Evolutionary conservation across 1,139 yeast genomes (phyloP), one percentile per base, ranked within the genome.

Genomic region (Taphrina betulina): DNA sequence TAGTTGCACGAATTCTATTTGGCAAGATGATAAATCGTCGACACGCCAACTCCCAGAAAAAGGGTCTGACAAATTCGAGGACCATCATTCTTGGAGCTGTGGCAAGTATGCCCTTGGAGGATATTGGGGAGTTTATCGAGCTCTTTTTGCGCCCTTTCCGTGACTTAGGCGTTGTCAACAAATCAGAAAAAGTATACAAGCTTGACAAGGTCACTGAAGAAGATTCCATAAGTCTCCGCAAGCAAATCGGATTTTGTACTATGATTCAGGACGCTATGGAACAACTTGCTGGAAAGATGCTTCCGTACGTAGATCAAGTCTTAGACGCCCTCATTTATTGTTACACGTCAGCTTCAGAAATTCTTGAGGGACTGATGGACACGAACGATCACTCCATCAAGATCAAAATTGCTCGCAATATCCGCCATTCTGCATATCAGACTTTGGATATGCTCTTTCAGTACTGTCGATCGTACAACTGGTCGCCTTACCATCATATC

Each of bases 1-100:
- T 86, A 44, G 78, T 89, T 3, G 70, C 90, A 46, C 74, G 96
- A 61, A 83, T 94, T 24, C 71, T 94, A 33, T 92, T 84, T 69
- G 98, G 98, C 3, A 77, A 95, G 61, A 88, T 89, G 44, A 57
- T 62, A 37, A 53, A 52, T 24, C 57, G 55, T 19, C 35, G 42
- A 60, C 61, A 28, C 53, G 56, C 43, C 37, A 48, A 24, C 69
- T 74, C 77, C 3, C 69, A 73, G 29, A 71, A 69, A 28, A 88
- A 88, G 60, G 79, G 82, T 50, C 85, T 85, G 64, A 78, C 79
- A 60, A 82, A 90, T 22, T 78, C 86, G 63, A 85, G 88, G 63
- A 77, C 77, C 66, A 92, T 96, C 1, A 88, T 89, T 3, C 74
- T 92, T 14, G 76, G 84, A 17, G 75, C 85, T 1, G 70, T 92